Evolutionary conservation across 805 yeast genomes (phyloP), one percentile per base, ranked within the genome.

Genomic region (Candida arabinofermentans): DNA sequence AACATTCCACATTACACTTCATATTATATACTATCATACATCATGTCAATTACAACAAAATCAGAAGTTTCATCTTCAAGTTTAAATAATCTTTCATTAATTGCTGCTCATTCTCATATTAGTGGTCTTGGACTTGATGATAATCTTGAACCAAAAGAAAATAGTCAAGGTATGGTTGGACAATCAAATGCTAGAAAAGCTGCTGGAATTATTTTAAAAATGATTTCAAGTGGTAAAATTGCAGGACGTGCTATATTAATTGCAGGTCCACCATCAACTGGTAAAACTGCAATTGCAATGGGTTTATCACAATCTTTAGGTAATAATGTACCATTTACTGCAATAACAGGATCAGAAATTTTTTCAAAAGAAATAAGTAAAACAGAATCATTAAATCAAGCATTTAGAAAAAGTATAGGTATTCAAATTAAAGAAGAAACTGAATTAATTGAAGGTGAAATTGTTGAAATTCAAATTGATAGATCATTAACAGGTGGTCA

Each of bases 201-300:
- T 0, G 89, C 96, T 59, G 99, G 99, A 49, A 83, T 93, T 41
- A 77, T 93, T 48, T 95, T 91, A 30, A 97, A 93, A 65, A 72
- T 93, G 66, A 88, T 93, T 68, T 90, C 89, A 66, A 82, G 86
- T 24, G 88, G 87, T 56, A 87, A 83, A 64, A 85, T 93, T 83
- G 84, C 95, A 39, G 99, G 99, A 23, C 86, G 91, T 58, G 98
- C 96, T n/a, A 81, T 93, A 39, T 67, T 93, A 46, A 73, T 93
- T 41, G 98, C 99, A 1, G 99, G 99, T 39, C 95, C 96, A 5
- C 98, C 99, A 8, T 96, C 98, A 0, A 91, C 98, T 5, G 99
- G 99, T 60, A 93, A 93, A 63, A 93, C 99, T 3, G 99, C 99
- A 1, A 74, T 93, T 56, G 98, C 98, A 0, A 73, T 93, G 55